phyloP scores from a whole-genome alignment of 768 basidiomycete species.

The Erythrobasidium yunnanense region DNA sequence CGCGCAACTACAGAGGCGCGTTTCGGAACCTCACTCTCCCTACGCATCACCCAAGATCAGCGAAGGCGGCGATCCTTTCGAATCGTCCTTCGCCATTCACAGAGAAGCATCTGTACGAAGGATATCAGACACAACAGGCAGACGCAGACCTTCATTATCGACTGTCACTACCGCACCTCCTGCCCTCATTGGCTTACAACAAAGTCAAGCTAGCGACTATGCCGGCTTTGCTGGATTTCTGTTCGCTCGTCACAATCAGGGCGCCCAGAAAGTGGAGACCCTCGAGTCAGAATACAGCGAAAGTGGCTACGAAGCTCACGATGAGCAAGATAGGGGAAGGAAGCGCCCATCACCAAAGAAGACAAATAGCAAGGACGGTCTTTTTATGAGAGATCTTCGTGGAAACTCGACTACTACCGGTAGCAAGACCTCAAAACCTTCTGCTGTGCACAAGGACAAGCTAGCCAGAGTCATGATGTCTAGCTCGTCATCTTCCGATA shows the following conservation, averaged over 20 bases:
- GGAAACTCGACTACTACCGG: neutral
- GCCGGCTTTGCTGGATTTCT: slow-evolving; percentile 21
- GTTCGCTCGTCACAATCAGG: slow-evolving; percentile 19
- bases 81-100: neutral
- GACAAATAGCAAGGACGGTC: neutral
- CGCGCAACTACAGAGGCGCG: neutral
- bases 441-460: slow-evolving; percentile 8
- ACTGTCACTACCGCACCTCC: neutral
- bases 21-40: slow-evolving; percentile 1
- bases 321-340: slow-evolving; percentile 11
- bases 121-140: neutral
- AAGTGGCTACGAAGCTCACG: slow-evolving; percentile 21
- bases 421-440: neutral
- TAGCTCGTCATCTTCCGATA: neutral
- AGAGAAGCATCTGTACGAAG: neutral
- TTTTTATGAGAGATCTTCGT: neutral
- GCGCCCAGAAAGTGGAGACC: neutral
- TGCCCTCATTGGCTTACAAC: neutral
- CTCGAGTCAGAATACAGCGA: neutral
- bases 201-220: neutral
- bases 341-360: neutral
- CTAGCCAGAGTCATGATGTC: neutral
- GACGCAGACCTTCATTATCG: slow-evolving; percentile 12
- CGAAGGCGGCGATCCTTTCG: slow-evolving; percentile 11
- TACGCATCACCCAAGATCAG: slow-evolving; percentile 16